Evolutionary conservation across 2,329 filamentous ascomycete genomes (phyloP).

Genomic region (Decorospora gaudefroyi): DNA sequence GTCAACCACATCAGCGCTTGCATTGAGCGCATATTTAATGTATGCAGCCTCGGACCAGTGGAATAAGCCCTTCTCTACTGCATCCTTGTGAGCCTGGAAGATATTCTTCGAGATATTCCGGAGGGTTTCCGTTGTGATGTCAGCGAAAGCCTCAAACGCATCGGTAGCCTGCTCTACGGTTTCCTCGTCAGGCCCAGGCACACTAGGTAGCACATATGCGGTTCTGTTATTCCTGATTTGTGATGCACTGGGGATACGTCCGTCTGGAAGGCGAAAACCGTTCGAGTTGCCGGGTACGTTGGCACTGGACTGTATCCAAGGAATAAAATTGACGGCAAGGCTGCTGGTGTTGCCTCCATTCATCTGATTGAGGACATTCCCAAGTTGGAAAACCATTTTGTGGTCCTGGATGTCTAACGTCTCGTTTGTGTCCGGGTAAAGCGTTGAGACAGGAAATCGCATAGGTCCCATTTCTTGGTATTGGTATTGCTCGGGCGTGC

Average conservation of each 20-base stretch:
- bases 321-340: constrained; percentile 63
- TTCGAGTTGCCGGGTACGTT: constrained; percentile 58
- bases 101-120: constrained; percentile 54
- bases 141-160: constrained; percentile 25
- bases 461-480: constrained; percentile 72
- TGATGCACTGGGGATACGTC: constrained; percentile 40
- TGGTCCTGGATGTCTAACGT: constrained; percentile 66
- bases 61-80: constrained; percentile 61
- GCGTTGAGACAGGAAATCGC: constrained; percentile 62
- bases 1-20: constrained; percentile 59
- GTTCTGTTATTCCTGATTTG: constrained; percentile 36
- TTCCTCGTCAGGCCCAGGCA: constrained; percentile 23
- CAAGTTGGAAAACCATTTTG: constrained; percentile 67
- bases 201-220: constrained; percentile 23
- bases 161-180: constrained; percentile 29
- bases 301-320: constrained; percentile 61
- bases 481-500: constrained; percentile 64
- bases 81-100: constrained; percentile 59
- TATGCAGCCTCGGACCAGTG: constrained; percentile 69
- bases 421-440: constrained; percentile 58
- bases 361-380: constrained; percentile 62
- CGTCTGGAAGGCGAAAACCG: constrained; percentile 41
- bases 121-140: constrained; percentile 25
- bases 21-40: constrained; percentile 62
- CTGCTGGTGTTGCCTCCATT: constrained; percentile 56